Evolutionary conservation across 257 asterid genomes (phyloP).

Genomic region (Sherardia arvensis): DNA sequence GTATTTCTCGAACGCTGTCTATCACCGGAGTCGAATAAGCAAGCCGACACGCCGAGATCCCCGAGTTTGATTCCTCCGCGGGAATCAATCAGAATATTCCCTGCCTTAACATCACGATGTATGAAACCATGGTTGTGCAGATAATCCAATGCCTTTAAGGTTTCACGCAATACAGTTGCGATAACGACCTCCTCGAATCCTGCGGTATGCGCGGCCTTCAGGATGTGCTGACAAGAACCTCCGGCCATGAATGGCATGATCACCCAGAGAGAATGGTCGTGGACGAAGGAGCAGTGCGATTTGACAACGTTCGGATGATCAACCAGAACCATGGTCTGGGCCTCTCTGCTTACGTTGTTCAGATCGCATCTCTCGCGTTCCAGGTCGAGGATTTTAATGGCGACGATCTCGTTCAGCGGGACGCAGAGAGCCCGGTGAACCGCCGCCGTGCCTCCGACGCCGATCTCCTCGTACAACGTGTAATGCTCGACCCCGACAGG

Average conservation of each 20-base stretch:
- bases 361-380: constrained; percentile 80
- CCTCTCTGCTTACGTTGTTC: constrained; percentile 86
- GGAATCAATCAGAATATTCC: constrained; percentile 76
- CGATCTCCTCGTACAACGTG: constrained; percentile 69
- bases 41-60: constrained; percentile 98
- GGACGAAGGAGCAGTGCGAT: constrained; percentile 90
- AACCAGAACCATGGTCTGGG: constrained; percentile 89
- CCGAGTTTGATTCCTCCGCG: constrained; percentile 90
- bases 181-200: constrained; percentile 87
- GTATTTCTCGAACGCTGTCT: constrained; percentile 90
- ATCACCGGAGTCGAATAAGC: constrained; percentile 89
- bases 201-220: constrained; percentile 79
- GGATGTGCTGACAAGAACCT: constrained; percentile 92
- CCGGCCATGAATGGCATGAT: constrained; percentile 98
- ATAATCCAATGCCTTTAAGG: constrained; percentile 81
- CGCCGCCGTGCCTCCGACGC: constrained; percentile 80
- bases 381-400: constrained; percentile 83
- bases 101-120: constrained; percentile 97
- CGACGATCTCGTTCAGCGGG: constrained; percentile 56
- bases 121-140: constrained; percentile 95
- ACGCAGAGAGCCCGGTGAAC: constrained; percentile 81
- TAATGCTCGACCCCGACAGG: constrained; percentile 91
- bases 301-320: constrained; percentile 93
- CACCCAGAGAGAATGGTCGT: constrained; percentile 85
- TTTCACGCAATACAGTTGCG: constrained; percentile 86